Evolutionary conservation across 2,329 filamentous ascomycete genomes (phyloP).

Genomic region (Boeremia lycopersici): DNA sequence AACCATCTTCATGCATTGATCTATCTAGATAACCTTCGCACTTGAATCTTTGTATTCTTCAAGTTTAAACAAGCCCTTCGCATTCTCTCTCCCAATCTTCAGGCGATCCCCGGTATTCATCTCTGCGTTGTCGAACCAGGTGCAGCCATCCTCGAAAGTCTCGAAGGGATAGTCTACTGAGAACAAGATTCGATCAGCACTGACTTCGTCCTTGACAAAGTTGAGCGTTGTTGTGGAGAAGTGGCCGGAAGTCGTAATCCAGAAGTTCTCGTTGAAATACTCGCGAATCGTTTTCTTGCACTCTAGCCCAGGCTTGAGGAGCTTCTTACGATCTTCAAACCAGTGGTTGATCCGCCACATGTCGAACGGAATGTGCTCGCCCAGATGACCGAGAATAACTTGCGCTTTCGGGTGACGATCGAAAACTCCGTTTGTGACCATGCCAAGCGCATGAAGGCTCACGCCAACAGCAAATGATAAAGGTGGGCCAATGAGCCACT

Average conservation of each 20-base stretch:
- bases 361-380: conserved; percentile 58
- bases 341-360: conserved; percentile 51
- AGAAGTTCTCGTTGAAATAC: conserved; percentile 62
- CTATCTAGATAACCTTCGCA: conserved; percentile 21
- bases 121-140: conserved; percentile 51
- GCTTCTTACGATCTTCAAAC: conserved; percentile 59
- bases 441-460: conserved; percentile 61
- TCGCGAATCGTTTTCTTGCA: conserved; percentile 58
- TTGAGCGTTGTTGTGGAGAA: conserved; percentile 61
- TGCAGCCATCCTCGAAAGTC: conserved; percentile 47
- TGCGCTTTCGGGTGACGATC: conserved; percentile 56
- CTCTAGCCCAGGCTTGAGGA: conserved; percentile 30
- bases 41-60: conserved; percentile 29
- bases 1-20: neutral
- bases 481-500: conserved; percentile 61
- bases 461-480: conserved; percentile 54
- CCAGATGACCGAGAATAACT: conserved; percentile 56
- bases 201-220: conserved; percentile 57
- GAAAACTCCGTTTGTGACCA: conserved; percentile 59
- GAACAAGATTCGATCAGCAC: conserved; percentile 59
- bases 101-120: conserved; percentile 44
- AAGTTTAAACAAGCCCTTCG: conserved; percentile 50
- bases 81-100: conserved; percentile 56
- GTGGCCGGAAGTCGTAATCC: conserved; percentile 63
- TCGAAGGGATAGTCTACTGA: conserved; percentile 61